Conservation (phyloP, 352 stramenopile species). For the Phytophthora hybrid region DNA sequence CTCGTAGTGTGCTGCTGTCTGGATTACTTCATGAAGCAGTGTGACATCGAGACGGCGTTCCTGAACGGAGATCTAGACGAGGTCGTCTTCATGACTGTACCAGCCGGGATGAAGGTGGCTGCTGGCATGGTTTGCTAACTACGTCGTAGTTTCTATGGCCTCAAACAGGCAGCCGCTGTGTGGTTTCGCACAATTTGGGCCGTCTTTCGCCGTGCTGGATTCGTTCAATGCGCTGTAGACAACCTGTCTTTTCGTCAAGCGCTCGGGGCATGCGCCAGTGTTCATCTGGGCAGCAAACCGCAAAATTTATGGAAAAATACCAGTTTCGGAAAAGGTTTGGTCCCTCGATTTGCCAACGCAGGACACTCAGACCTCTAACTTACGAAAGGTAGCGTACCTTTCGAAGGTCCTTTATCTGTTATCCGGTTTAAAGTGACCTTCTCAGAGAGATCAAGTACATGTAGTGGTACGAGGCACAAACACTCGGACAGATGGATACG, state of each 20-base stretch:
- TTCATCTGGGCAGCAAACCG: background rate
- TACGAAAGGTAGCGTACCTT: too few species aligned
- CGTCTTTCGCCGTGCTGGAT: slow-evolving; percentile 2
- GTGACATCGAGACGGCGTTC: slow-evolving; percentile 10
- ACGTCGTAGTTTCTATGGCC: slow-evolving; percentile 39
- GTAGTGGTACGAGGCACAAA: too few species aligned
- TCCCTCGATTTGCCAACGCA: too few species aligned
- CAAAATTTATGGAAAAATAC: too few species aligned
- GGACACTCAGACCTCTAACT: too few species aligned
- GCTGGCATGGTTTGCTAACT: slow-evolving; percentile 36
- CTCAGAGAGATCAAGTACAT: too few species aligned
- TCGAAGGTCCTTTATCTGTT: too few species aligned
- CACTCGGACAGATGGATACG: too few species aligned
- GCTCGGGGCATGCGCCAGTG: background rate
- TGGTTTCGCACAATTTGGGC: slow-evolving; percentile 38
- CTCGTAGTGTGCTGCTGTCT: too few species aligned
- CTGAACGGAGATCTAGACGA: slow-evolving; percentile 46
- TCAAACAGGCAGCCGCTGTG: slow-evolving; percentile 44
- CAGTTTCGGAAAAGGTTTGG: too few species aligned
- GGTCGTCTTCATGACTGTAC: slow-evolving; percentile 31
- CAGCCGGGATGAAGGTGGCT: slow-evolving; percentile 18
- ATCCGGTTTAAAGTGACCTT: too few species aligned
- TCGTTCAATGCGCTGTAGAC: slow-evolving; percentile 2
- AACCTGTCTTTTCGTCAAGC: slow-evolving; percentile 4
- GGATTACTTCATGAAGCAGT: background rate